Evolutionary conservation across 2,329 filamentous ascomycete genomes (phyloP).

Genomic region (Moelleriella libera): DNA sequence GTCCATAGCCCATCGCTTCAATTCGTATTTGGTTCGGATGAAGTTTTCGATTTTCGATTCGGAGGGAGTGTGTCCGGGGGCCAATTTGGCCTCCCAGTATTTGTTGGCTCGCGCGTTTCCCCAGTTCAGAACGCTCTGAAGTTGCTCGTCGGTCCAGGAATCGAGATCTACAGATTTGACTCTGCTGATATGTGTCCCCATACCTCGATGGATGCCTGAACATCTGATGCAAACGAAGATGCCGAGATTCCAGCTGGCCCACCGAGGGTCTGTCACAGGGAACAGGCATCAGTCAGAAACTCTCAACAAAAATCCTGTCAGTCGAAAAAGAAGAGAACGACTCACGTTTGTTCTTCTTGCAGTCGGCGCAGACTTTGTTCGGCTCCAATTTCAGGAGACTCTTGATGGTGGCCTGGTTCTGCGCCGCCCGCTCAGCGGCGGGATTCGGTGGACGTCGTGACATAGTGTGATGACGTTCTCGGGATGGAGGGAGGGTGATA

Average conservation of each 20-base stretch:
- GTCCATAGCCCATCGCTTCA: constrained; percentile 99
- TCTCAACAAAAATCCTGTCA: constrained; percentile 1
- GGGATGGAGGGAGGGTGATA: neutral
- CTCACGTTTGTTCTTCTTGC: constrained; percentile 96
- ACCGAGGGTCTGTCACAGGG: constrained; percentile 63
- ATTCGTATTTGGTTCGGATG: constrained; percentile 96
- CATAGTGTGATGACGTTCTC: constrained; percentile 31
- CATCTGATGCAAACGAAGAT: constrained; percentile 97
- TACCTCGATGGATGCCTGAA: constrained; percentile 94
- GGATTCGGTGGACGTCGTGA: constrained; percentile 66
- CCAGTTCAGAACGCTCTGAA: constrained; percentile 89
- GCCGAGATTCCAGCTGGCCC: constrained; percentile 97
- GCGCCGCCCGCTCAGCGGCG: constrained; percentile 73
- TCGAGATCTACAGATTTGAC: constrained; percentile 98
- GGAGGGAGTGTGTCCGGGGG: constrained; percentile 78
- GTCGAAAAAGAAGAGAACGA: constrained; percentile 6
- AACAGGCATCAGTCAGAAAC: neutral
- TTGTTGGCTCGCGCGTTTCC: constrained; percentile 94
- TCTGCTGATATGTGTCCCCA: constrained; percentile 96
- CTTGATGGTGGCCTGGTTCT: constrained; percentile 91
- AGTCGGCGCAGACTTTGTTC: constrained; percentile 96
- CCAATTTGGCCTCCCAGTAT: constrained; percentile 95
- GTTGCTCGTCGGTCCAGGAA: constrained; percentile 95
- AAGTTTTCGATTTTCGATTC: constrained; percentile 99
- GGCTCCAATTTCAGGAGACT: constrained; percentile 83